Evolutionary conservation across 192 early-diverging fungal species (phyloP).

Genomic region (Backusella australiensis): DNA sequence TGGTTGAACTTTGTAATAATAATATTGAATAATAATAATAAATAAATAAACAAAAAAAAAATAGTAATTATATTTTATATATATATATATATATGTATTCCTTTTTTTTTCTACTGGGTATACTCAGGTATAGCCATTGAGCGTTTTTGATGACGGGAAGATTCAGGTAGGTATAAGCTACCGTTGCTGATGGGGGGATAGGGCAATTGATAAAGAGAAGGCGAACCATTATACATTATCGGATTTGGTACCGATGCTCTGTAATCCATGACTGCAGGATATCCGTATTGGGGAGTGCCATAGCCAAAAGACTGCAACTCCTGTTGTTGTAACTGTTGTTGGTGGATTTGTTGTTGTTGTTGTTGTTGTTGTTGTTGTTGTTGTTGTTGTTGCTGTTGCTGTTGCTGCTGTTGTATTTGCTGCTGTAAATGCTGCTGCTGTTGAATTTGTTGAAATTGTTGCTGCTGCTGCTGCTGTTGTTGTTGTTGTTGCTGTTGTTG

Average conservation of each 20-base stretch:
- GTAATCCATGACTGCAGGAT: background rate
- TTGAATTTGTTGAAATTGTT: background rate
- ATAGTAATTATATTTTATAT: background rate
- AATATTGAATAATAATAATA: background rate
- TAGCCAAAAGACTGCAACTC: background rate
- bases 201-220: background rate
- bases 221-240: background rate
- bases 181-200: background rate
- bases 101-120: background rate
- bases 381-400: background rate
- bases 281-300: background rate
- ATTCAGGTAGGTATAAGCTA: background rate
- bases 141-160: background rate
- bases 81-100: background rate
- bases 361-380: background rate
- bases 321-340: conserved; percentile 6
- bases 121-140: conserved; percentile 2
- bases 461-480: background rate
- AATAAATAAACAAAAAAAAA: background rate
- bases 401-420: background rate
- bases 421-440: background rate
- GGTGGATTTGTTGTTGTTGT: background rate
- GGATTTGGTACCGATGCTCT: background rate
- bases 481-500: background rate
- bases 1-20: background rate